A percentile compares a stretch with the other conserved stretches of the same genome.
These are phyloP conservation scores for Climacium dendroides DNA, from an alignment of 225 moss, liverwort and hornwort genomes.

Conservation along the genomic window DNA sequence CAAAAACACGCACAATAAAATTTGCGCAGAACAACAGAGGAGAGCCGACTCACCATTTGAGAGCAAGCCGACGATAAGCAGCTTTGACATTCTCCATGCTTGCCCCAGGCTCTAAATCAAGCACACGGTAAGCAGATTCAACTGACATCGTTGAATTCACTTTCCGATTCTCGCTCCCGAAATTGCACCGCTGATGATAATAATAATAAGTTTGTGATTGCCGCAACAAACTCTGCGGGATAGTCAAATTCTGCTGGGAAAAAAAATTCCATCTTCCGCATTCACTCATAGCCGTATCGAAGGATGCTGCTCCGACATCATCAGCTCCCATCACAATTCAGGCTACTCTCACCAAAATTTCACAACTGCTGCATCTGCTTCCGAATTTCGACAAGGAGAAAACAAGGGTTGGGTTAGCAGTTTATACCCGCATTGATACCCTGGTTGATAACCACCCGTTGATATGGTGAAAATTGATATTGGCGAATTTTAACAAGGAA, in stretches of 20 bases:
- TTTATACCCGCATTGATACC: neutral
- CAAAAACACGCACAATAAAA: neutral
- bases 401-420: neutral
- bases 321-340: neutral
- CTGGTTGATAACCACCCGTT: neutral
- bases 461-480: neutral
- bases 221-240: slow-evolving; percentile 3
- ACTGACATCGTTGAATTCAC: slow-evolving; percentile 24
- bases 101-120: slow-evolving; percentile 59
- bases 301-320: neutral
- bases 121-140: slow-evolving; percentile 58
- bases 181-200: slow-evolving; percentile 14
- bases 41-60: slow-evolving; percentile 48
- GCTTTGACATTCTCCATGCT: slow-evolving; percentile 76
- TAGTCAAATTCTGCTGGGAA: neutral
- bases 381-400: neutral
- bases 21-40: neutral
- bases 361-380: neutral
- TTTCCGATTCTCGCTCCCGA: slow-evolving; percentile 1
- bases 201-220: neutral
- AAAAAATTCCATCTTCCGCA: neutral
- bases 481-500: neutral
- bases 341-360: neutral
- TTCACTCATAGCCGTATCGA: neutral
- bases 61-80: slow-evolving; percentile 79